Base-by-base conservation (phyloP, 2,329 filamentous ascomycete genomes). In the Colletotrichum tabaci region DNA sequence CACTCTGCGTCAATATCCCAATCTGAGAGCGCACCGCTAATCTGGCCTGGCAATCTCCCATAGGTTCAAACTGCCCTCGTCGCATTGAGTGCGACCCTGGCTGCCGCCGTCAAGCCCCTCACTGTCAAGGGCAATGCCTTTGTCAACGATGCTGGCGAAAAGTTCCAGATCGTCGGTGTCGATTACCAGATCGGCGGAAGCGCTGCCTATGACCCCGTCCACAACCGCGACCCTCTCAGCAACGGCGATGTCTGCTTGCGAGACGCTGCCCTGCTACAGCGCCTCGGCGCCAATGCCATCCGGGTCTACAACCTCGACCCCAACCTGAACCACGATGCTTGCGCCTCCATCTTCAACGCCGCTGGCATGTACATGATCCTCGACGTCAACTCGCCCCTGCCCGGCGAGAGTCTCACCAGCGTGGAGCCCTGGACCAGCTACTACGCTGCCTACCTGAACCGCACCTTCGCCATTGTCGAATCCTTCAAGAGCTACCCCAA, bases 221-320 rank as follows among this genome's bases (percentile, higher is more conserved):
- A 82, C 16, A 86, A 86, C 62, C 84, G 85, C 74, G 90, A 92
- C 77, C 89, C 90, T 42, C 84, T 92, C 44, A 91, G 88, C 77
- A 80, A 92, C 78, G 83, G 82, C 66, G 84, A 87, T 60, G 81
- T 85, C 69, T 92, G 90, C 81, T 81, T 89, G 77, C 88, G 90
- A 73, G 90, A 92, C 85, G 90, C 89, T 55, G 89, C 90, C 42
- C 84, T 92, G 70, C 88, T 92, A 85, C 90, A 93, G 83, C 82
- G 85, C 65, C 84, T 92, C 66, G 89, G 90, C 73, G 84, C 92
- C 79, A 92, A 92, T 83, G 85, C 90, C 73, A 90, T 93, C 77
- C 90, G 91, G 61, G 89, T 92, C n/a, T 92, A 92, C 84, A 92
- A 92, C 83, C 80, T 92, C 73, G 87, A 90, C 79, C 90, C 90